A percentile compares a stretch with the other conserved stretches of the same genome.
phyloP scores from a whole-genome alignment of 768 basidiomycete species.

The Rhodosporidiobolus sp. region DNA sequence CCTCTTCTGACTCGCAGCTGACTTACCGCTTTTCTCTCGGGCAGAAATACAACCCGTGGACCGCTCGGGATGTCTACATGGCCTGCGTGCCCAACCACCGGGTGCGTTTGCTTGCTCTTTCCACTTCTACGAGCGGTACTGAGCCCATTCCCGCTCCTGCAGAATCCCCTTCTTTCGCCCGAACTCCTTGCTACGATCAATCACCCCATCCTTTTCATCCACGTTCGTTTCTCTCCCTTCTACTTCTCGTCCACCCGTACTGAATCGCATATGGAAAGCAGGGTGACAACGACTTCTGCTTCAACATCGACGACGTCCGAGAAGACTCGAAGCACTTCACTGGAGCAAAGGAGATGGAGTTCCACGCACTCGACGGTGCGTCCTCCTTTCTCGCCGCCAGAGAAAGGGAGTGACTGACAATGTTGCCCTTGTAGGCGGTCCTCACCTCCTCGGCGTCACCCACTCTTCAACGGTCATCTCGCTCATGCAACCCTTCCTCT shows the following conservation, averaged over 20 bases:
- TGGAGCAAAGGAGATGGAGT: conserved; percentile 12
- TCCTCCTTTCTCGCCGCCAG: too few relatives aligned
- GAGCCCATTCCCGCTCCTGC: neutral
- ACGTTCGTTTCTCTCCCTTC: neutral
- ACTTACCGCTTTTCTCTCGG: neutral
- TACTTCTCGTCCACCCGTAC: neutral
- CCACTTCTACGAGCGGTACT: neutral
- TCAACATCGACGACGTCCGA: conserved; percentile 15
- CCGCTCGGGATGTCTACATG: neutral
- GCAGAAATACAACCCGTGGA: conserved; percentile 19
- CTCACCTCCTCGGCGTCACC: conserved; percentile 19
- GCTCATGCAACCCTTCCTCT: conserved; percentile 15
- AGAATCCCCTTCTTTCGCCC: conserved; percentile 16
- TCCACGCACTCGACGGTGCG: conserved; percentile 5
- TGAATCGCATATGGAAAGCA: neutral
- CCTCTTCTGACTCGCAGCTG: neutral
- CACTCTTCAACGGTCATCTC: conserved; percentile 6
- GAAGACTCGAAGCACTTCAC: conserved; percentile 6
- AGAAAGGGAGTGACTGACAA: too few relatives aligned
- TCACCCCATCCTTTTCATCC: conserved; percentile 16
- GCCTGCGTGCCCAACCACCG: conserved; percentile 16
- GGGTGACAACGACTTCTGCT: conserved; percentile 23
- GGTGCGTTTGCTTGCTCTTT: neutral
- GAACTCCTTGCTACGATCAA: conserved; percentile 8
- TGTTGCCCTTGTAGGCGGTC: conserved; percentile 6